These are phyloP conservation scores for Geranomyces variabilis DNA, from an alignment of 192 early-diverging fungal genomes.

Conservation along the genomic window DNA sequence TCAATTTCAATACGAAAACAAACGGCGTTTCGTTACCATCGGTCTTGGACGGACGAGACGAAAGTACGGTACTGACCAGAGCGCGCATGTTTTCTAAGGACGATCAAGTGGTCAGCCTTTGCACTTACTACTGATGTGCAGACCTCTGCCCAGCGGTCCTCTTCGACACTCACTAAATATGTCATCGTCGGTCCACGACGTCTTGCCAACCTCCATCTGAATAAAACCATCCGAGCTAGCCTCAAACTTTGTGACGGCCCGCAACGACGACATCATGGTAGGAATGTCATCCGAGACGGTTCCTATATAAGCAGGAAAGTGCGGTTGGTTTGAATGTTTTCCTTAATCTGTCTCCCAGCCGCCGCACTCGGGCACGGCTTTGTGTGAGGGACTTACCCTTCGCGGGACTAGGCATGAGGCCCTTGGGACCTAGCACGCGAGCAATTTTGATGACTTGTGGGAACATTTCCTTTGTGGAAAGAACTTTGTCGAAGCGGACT, in stretches of 20 bases:
- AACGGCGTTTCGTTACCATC: too few species aligned
- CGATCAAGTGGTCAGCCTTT: not conserved
- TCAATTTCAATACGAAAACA: too few species aligned
- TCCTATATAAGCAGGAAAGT: slow-evolving; percentile 18
- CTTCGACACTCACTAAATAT: slow-evolving; percentile 29
- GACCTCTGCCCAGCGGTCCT: too few species aligned
- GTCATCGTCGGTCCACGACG: slow-evolving; percentile 37
- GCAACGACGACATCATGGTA: slow-evolving; percentile 62
- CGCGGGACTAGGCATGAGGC: slow-evolving; percentile 87
- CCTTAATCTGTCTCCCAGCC: too few species aligned
- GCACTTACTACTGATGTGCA: slow-evolving; percentile 6
- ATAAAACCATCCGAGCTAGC: slow-evolving; percentile 75
- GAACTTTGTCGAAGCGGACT: slow-evolving; percentile 79
- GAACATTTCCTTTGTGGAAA: slow-evolving; percentile 89
- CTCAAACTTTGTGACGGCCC: slow-evolving; percentile 74
- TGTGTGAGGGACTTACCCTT: too few species aligned
- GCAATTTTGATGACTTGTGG: slow-evolving; percentile 88
- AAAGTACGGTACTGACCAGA: slow-evolving; percentile 37
- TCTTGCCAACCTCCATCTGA: slow-evolving; percentile 45
- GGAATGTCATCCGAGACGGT: slow-evolving; percentile 82
- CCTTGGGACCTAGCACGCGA: slow-evolving; percentile 86
- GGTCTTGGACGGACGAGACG: slow-evolving; percentile 38
- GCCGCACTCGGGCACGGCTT: too few species aligned
- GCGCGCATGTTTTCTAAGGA: slow-evolving; percentile 41
- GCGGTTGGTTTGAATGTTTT: not conserved